These are phyloP conservation scores for Botrytis cinerea DNA, from an alignment of 2,329 filamentous ascomycete species.

Conservation along the genomic window DNA sequence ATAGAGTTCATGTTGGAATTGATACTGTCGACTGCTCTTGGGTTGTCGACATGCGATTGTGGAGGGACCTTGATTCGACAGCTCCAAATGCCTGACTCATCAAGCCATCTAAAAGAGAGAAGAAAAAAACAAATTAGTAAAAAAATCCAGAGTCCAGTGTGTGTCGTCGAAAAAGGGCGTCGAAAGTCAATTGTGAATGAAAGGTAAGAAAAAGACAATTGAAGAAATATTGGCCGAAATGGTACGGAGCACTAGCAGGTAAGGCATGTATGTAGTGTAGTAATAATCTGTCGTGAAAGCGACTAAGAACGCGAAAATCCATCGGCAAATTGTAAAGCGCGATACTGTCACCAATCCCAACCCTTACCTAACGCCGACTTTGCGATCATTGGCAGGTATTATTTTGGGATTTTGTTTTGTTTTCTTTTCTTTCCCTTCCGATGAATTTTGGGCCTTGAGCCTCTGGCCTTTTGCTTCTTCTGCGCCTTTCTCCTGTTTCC, in stretches of 20 bases:
- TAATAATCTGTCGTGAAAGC: conserved; percentile 3
- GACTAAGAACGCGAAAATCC: conserved; percentile 19
- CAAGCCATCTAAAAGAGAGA: conserved; percentile 37
- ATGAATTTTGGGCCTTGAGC: conserved; percentile 7
- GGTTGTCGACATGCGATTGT: conserved; percentile 25
- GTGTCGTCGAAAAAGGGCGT: not conserved
- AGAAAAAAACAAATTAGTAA: conserved; percentile 23
- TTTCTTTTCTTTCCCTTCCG: conserved; percentile 2
- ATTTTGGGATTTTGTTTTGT: not conserved
- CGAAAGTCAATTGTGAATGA: conserved; percentile 7
- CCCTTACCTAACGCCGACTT: conserved; percentile 11
- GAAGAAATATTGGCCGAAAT: not conserved
- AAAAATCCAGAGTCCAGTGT: not conserved
- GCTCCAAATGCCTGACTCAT: conserved; percentile 39
- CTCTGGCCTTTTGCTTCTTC: not conserved
- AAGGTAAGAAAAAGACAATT: conserved; percentile 4
- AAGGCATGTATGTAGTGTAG: not conserved
- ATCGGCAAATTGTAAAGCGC: conserved; percentile 14
- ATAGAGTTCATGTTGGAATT: conserved; percentile 9
- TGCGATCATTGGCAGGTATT: conserved; percentile 1
- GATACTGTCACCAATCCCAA: conserved; percentile 20
- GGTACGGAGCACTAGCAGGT: not conserved
- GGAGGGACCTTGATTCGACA: conserved; percentile 41
- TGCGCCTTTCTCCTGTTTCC: no score
- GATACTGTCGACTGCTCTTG: conserved; percentile 23